These are phyloP conservation scores for Ilyonectria destructans DNA, from an alignment of 2,329 filamentous ascomycete species.

Conservation along the genomic window DNA sequence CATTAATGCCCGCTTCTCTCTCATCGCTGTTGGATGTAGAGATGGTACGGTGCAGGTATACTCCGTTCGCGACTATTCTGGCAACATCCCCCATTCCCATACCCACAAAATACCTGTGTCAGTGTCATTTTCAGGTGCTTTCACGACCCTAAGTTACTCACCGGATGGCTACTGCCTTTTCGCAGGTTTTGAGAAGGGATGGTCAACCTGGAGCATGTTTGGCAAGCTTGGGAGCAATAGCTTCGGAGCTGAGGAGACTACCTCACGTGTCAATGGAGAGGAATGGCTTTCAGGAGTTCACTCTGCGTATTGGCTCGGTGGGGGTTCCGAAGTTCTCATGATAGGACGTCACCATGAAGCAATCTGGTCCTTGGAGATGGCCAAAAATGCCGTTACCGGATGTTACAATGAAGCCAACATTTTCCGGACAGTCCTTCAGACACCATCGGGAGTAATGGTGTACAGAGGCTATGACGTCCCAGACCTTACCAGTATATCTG, in stretches of 20 bases:
- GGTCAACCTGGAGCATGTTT: constrained; percentile 98
- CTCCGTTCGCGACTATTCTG: constrained; percentile 91
- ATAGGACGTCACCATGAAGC: constrained; percentile 80
- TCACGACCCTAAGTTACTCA: constrained; percentile 88
- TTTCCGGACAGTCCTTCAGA: constrained; percentile 90
- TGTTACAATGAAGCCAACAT: constrained; percentile 95
- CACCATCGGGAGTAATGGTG: constrained; percentile 88
- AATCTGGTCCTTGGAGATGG: constrained; percentile 92
- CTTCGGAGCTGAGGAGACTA: constrained; percentile 78
- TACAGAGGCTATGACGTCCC: constrained; percentile 95
- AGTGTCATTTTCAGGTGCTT: constrained; percentile 74
- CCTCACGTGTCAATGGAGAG: constrained; percentile 80
- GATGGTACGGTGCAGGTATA: constrained; percentile 91
- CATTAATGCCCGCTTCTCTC: constrained; percentile 95
- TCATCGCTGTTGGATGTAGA: constrained; percentile 88
- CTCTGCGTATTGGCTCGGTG: constrained; percentile 88
- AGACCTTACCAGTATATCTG: constrained; percentile 91
- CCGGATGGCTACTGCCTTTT: constrained; percentile 98
- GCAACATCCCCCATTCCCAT: constrained; percentile 92
- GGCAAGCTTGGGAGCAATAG: constrained; percentile 91
- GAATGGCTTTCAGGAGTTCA: constrained; percentile 87
- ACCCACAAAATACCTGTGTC: constrained; percentile 81
- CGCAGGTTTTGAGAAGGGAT: constrained; percentile 91
- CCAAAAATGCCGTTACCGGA: constrained; percentile 91
- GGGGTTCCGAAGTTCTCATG: constrained; percentile 88